Conservation (phyloP, 2,329 filamentous ascomycete genomes). For the Penicillium sp. region DNA sequence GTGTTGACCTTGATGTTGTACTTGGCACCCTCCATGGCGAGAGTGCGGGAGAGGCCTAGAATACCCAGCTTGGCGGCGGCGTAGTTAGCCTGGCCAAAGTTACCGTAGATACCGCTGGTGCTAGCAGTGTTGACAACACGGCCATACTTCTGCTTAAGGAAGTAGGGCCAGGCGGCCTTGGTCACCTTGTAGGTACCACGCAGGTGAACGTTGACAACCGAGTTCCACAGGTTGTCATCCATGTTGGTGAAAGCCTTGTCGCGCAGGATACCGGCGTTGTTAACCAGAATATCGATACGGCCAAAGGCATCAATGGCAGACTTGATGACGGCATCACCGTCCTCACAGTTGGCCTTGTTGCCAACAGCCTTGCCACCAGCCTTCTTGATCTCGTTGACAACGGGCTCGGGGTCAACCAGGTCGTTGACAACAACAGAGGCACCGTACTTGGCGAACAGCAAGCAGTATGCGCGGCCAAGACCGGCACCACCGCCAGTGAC, state of each 20-base stretch:
- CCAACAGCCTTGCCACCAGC: constrained; percentile 86
- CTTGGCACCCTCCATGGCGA: constrained; percentile 91
- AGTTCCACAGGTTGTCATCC: constrained; percentile 91
- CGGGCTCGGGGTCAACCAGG: constrained; percentile 85
- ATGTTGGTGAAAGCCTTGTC: constrained; percentile 99
- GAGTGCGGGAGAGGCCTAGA: constrained; percentile 88
- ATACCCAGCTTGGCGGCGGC: constrained; percentile 90
- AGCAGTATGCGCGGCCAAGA: constrained; percentile 86
- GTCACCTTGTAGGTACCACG: constrained; percentile 95
- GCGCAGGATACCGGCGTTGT: constrained; percentile 96
- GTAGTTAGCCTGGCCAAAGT: constrained; percentile 99
- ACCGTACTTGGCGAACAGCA: constrained; percentile 84
- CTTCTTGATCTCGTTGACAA: constrained; percentile 91
- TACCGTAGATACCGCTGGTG: constrained; percentile 96
- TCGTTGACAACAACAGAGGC: constrained; percentile 94
- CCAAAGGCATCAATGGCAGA: constrained; percentile 91
- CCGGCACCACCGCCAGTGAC: constrained; percentile 88
- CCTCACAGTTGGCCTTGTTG: constrained; percentile 90
- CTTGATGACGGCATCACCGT: constrained; percentile 90
- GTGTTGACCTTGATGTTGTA: constrained; percentile 99
- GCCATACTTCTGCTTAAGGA: constrained; percentile 98
- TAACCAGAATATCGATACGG: constrained; percentile 91
- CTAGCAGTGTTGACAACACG: constrained; percentile 96
- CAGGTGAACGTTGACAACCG: constrained; percentile 89
- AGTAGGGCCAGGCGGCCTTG: constrained; percentile 96